Evolutionary conservation across 352 stramenopile species (phyloP).

Genomic region (Phytophthora ramorum): DNA sequence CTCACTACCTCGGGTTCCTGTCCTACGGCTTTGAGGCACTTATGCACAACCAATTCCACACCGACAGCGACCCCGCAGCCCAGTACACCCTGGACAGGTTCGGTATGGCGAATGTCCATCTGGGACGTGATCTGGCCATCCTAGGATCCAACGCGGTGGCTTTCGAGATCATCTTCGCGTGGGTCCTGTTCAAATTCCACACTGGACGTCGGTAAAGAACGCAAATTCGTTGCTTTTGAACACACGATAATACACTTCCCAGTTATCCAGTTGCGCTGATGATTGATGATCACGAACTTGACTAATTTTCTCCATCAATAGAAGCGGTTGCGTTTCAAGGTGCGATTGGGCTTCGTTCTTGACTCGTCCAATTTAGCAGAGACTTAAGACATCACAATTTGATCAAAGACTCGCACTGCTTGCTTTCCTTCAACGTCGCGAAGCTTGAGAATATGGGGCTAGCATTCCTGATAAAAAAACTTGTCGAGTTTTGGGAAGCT

Average conservation of each 20-base stretch:
- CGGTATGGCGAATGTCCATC: conserved; percentile 55
- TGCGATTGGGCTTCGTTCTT: neutral
- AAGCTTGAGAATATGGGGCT: neutral
- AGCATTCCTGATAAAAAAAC: neutral
- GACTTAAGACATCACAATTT: neutral
- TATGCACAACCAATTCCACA: conserved; percentile 79
- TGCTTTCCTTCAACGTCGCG: neutral
- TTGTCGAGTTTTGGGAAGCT: neutral
- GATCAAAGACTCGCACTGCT: neutral
- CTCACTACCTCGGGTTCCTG: conserved; percentile 84
- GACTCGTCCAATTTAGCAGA: neutral
- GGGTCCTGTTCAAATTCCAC: conserved; percentile 41
- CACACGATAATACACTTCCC: neutral
- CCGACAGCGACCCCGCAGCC: conserved; percentile 10
- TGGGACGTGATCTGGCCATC: conserved; percentile 54
- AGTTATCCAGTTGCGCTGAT: neutral
- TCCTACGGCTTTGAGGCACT: conserved; percentile 83
- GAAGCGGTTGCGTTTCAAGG: too few species aligned
- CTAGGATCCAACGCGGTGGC: conserved; percentile 47
- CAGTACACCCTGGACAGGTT: conserved; percentile 42
- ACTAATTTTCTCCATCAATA: too few species aligned
- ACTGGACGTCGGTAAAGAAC: conserved; percentile 20
- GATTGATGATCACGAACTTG: too few species aligned
- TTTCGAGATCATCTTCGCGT: conserved; percentile 56
- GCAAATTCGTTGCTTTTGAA: neutral